phyloP scores from a whole-genome alignment of 441 rosid species.

The Eutrema salsugineum region DNA sequence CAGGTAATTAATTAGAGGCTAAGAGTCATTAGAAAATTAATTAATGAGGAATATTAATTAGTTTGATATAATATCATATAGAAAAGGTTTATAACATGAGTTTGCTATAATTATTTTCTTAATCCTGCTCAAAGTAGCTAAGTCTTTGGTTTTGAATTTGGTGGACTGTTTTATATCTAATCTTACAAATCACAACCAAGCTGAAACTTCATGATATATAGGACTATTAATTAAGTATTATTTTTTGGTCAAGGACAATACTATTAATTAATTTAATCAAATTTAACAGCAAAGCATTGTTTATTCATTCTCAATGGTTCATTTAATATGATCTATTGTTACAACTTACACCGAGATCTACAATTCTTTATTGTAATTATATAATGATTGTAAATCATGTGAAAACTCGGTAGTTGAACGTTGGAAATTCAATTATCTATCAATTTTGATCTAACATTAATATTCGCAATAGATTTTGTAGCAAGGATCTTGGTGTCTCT shows the following conservation, averaged over 20 bases:
- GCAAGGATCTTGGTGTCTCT: background rate
- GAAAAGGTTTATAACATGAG: background rate
- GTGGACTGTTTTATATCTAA: background rate
- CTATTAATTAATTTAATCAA: background rate
- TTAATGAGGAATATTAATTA: background rate
- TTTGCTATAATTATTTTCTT: background rate
- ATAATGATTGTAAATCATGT: background rate
- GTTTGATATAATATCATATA: background rate
- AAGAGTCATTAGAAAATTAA: background rate
- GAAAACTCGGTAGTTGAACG: background rate
- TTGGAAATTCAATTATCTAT: background rate
- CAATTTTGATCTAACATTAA: background rate
- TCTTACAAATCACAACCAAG: background rate
- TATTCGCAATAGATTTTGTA: background rate
- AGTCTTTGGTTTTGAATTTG: conserved; percentile 14
- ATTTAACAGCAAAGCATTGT: background rate
- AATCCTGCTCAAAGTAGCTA: background rate
- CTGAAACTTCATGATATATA: background rate
- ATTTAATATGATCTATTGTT: background rate
- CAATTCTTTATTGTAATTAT: conserved; percentile 1
- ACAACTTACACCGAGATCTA: conserved; percentile 22
- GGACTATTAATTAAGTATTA: too few relatives aligned
- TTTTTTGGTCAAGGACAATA: too few relatives aligned
- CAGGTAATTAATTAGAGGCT: conserved; percentile 47
- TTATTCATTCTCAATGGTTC: too few relatives aligned